Percentiles rank a stretch among this genome's conserved stretches.
Evolutionary conservation across 2,329 filamentous ascomycete species (phyloP).

Genomic region (Verticillium nonalfalfae): DNA sequence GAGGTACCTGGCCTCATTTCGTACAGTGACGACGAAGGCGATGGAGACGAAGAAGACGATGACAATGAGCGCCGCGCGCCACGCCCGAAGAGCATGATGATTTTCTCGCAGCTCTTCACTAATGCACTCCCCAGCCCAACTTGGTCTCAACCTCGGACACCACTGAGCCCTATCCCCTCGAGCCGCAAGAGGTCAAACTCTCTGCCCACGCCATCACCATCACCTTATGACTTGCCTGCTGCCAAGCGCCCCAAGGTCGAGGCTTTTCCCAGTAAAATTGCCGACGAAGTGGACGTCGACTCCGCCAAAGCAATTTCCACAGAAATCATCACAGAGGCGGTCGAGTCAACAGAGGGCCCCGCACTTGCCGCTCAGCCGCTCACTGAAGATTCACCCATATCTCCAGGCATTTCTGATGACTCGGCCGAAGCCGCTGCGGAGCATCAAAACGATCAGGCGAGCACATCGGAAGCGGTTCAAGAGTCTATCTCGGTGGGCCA

Average conservation of each 20-base stretch:
- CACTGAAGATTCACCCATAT: background rate
- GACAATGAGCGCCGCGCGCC: slow-evolving; percentile 20
- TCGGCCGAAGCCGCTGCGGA: background rate
- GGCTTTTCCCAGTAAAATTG: background rate
- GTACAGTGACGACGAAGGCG: slow-evolving; percentile 57
- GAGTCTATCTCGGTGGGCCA: background rate
- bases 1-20: slow-evolving; percentile 65
- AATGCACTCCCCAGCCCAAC: slow-evolving; percentile 22
- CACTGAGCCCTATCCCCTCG: slow-evolving; percentile 21
- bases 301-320: slow-evolving; percentile 8
- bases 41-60: slow-evolving; percentile 30
- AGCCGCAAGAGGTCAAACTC: slow-evolving; percentile 41
- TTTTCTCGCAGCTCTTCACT: slow-evolving; percentile 17
- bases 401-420: background rate
- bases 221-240: slow-evolving; percentile 14
- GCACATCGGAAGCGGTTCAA: background rate
- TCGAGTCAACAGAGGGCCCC: background rate
- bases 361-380: background rate
- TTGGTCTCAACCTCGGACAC: slow-evolving; percentile 26
- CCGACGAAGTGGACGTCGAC: slow-evolving; percentile 1
- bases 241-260: slow-evolving; percentile 8
- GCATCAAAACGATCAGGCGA: background rate
- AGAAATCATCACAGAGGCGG: slow-evolving; percentile 2
- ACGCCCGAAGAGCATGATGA: slow-evolving; percentile 42
- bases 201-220: slow-evolving; percentile 32